Conservation (phyloP, 192 early-diverging fungal species). For the Kickxella alabastrina region DNA sequence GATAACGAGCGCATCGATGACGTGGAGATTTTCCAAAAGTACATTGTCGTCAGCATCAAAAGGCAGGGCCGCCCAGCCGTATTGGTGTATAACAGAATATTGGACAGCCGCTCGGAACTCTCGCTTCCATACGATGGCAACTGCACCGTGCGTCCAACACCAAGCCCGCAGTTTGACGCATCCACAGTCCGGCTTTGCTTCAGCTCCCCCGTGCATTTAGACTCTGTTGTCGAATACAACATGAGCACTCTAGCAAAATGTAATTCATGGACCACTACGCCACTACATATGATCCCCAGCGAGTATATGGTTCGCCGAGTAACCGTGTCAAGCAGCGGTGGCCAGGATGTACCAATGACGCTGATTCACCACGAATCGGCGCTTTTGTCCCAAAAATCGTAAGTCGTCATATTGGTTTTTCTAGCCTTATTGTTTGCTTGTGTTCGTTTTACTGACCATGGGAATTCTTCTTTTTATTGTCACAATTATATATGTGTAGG, state of each 20-base stretch:
- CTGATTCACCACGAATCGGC: conserved; percentile 54
- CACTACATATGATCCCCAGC: conserved; percentile 22
- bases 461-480: background rate
- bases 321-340: conserved; percentile 21
- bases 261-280: conserved; percentile 33
- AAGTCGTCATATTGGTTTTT: background rate
- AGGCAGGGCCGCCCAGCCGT: conserved; percentile 36
- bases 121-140: conserved; percentile 28
- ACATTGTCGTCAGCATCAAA: conserved; percentile 40
- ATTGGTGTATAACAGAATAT: conserved; percentile 22
- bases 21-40: conserved; percentile 64
- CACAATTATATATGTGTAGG: conserved; percentile 6
- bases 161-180: conserved; percentile 59
- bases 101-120: conserved; percentile 14
- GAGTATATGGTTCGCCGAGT: conserved; percentile 29
- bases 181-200: conserved; percentile 32
- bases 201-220: conserved; percentile 61
- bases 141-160: conserved; percentile 57
- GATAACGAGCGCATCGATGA: conserved; percentile 68
- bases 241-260: conserved; percentile 38
- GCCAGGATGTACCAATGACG: conserved; percentile 60
- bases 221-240: conserved; percentile 66
- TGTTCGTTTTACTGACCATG: background rate
- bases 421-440: too few species aligned
- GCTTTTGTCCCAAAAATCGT: conserved; percentile 8